Conservation (phyloP, 1,284 basidiomycete species). For the Ganoderma leucocontextum region DNA sequence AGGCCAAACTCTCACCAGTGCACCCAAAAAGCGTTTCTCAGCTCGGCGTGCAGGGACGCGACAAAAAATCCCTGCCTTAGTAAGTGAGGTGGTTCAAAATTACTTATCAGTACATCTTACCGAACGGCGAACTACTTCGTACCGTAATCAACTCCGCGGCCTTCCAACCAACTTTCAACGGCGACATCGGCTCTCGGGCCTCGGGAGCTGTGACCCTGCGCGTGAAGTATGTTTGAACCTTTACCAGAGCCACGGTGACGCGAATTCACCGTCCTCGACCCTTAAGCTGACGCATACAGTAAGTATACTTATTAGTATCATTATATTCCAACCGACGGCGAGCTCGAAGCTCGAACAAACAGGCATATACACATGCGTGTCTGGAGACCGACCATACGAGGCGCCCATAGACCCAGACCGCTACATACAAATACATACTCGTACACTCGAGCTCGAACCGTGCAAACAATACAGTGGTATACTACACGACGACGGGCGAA, state of each 20-base stretch:
- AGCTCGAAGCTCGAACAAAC: conserved; percentile 2
- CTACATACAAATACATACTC: conserved; percentile 13
- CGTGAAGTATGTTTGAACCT: background rate
- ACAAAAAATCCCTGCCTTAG: too few species aligned
- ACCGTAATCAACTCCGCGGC: background rate
- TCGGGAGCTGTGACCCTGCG: background rate
- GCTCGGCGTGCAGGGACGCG: too few species aligned
- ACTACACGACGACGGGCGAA: conserved; percentile 7
- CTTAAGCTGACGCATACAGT: background rate
- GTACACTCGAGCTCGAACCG: background rate
- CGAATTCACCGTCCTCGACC: background rate
- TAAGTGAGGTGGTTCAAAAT: background rate
- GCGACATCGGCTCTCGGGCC: background rate
- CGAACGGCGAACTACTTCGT: too few species aligned
- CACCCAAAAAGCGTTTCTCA: too few species aligned
- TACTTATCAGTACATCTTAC: too few species aligned
- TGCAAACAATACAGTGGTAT: conserved; percentile 15
- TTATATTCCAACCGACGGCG: background rate
- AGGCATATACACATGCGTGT: background rate
- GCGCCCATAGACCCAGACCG: background rate
- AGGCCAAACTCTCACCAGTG: too few species aligned
- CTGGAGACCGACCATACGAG: background rate
- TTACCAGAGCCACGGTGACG: background rate
- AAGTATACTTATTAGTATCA: background rate
- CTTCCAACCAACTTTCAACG: too few species aligned